Percentiles rank a stretch among this genome's conserved stretches.
phyloP scores from a whole-genome alignment of 2,329 filamentous ascomycete genomes.

The Beauveria asiatica region DNA sequence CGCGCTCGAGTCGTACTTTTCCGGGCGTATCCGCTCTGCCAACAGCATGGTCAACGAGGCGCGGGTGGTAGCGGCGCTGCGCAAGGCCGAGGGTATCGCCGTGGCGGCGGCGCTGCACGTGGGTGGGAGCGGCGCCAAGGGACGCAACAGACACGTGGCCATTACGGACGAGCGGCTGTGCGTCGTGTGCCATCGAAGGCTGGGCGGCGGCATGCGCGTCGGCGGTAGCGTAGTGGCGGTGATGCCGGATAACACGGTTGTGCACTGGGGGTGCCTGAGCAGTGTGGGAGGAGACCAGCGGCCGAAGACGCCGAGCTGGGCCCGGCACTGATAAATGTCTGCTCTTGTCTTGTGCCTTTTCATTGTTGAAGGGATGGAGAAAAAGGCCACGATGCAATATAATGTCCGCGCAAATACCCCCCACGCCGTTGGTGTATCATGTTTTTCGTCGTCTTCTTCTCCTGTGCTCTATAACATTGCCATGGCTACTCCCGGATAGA shows the following conservation, averaged over 20 bases:
- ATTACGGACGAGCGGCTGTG: constrained; percentile 85
- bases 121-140: constrained; percentile 35
- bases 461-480: background rate
- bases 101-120: constrained; percentile 66
- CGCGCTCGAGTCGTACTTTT: constrained; percentile 84
- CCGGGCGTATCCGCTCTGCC: constrained; percentile 77
- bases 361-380: background rate
- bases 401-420: constrained; percentile 10
- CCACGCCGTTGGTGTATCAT: background rate
- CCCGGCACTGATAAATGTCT: constrained; percentile 24
- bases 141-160: constrained; percentile 58
- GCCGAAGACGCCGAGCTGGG: constrained; percentile 25
- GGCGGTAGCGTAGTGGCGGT: constrained; percentile 88
- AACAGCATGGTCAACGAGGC: constrained; percentile 76
- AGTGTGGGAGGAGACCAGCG: constrained; percentile 24
- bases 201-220: constrained; percentile 76
- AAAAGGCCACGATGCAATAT: background rate
- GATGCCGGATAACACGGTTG: constrained; percentile 71
- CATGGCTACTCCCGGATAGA: background rate
- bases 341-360: constrained; percentile 4
- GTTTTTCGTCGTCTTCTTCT: background rate
- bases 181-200: constrained; percentile 83
- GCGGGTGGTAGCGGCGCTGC: constrained; percentile 65
- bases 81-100: constrained; percentile 70
- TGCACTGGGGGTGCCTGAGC: constrained; percentile 72